Evolutionary conservation across 2,329 filamentous ascomycete genomes (phyloP).

Genomic region (Trichoderma simmonsii): DNA sequence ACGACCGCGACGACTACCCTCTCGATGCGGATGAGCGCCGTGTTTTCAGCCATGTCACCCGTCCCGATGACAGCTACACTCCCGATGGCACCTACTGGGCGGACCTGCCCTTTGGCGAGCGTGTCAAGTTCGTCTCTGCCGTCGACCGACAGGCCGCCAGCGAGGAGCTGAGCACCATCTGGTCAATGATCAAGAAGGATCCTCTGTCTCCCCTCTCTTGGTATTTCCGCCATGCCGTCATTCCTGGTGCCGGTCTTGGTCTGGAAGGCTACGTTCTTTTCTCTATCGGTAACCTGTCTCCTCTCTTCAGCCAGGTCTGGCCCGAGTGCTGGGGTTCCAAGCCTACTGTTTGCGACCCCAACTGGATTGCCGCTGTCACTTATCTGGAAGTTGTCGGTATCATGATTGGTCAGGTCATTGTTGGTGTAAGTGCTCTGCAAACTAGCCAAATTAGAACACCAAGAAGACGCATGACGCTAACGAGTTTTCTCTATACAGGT

Average conservation of each 20-base stretch:
- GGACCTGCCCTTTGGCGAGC: slow-evolving; percentile 69
- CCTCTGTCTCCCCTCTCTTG: slow-evolving; percentile 78
- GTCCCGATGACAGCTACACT: slow-evolving; percentile 85
- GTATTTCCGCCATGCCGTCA: slow-evolving; percentile 87
- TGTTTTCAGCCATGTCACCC: slow-evolving; percentile 75
- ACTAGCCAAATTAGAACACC: neutral
- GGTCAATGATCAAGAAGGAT: slow-evolving; percentile 80
- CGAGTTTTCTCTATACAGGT: slow-evolving; percentile 35
- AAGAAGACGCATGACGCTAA: slow-evolving; percentile 12
- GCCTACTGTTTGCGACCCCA: slow-evolving; percentile 62
- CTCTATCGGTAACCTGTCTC: slow-evolving; percentile 89
- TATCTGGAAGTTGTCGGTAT: slow-evolving; percentile 95
- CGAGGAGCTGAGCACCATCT: slow-evolving; percentile 64
- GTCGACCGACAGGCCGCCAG: slow-evolving; percentile 69
- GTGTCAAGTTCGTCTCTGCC: slow-evolving; percentile 70
- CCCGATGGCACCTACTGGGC: slow-evolving; percentile 88
- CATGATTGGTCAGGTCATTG: slow-evolving; percentile 86
- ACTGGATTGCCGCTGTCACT: slow-evolving; percentile 80
- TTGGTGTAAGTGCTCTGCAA: slow-evolving; percentile 60
- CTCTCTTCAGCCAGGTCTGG: slow-evolving; percentile 75
- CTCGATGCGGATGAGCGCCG: slow-evolving; percentile 47
- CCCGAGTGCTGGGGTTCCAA: slow-evolving; percentile 67
- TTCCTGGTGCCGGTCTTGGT: slow-evolving; percentile 87
- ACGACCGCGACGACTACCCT: slow-evolving; percentile 48
- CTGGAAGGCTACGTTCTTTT: slow-evolving; percentile 96